Percentiles rank a stretch among this genome's conserved stretches.
These are phyloP conservation scores for Ananas comosus DNA, from an alignment of 176 grass and related monocot species.

Conservation along the genomic window DNA sequence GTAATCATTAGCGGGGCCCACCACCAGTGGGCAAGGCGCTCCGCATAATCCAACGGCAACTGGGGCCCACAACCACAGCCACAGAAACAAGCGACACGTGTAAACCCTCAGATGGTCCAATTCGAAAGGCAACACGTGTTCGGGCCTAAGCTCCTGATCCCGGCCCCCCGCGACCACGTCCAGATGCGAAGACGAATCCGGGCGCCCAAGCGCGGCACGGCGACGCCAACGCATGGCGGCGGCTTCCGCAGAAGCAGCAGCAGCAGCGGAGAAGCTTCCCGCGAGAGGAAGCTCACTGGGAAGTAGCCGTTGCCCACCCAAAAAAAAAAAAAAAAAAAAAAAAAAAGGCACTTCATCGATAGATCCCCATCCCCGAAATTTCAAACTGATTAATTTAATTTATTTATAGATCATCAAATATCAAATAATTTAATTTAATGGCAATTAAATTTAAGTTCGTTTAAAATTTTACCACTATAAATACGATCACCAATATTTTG, in stretches of 20 bases:
- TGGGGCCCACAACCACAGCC: too few species aligned
- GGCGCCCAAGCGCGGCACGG: constrained; percentile 18
- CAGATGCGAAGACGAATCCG: neutral
- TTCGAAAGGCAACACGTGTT: too few species aligned
- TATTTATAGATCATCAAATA: neutral
- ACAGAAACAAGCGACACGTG: too few species aligned
- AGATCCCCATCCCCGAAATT: neutral
- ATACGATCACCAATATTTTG: neutral
- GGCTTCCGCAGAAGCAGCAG: neutral
- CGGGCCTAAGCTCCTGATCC: too few species aligned
- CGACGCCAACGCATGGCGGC: constrained; percentile 14
- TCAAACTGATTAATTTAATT: neutral
- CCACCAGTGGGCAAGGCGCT: too few species aligned
- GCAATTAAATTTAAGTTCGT: too few species aligned
- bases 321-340: constrained; percentile 19
- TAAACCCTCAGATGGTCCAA: too few species aligned
- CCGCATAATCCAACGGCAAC: too few species aligned
- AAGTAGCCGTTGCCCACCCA: constrained; percentile 12
- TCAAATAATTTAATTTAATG: neutral
- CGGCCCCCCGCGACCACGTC: too few species aligned
- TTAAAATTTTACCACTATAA: neutral
- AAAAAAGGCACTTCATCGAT: neutral
- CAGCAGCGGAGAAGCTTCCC: constrained; percentile 45
- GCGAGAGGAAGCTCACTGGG: constrained; percentile 37
- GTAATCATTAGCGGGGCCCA: too few species aligned